Conservation (phyloP, 192 early-diverging fungal species). For the Coemansia asiatica region DNA sequence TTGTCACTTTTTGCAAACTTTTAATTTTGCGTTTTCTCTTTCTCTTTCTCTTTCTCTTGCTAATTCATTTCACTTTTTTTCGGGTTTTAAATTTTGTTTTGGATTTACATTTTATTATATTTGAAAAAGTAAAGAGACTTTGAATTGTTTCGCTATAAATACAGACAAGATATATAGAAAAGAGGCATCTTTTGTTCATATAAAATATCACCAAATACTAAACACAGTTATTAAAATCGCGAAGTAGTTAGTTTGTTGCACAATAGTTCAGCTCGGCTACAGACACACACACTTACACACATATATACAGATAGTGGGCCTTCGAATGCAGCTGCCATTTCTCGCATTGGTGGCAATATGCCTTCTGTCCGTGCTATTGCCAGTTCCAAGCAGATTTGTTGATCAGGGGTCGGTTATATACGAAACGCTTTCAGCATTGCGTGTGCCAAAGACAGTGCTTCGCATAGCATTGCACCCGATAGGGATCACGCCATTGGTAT, state of each 20-base stretch:
- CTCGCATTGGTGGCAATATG: constrained; percentile 23
- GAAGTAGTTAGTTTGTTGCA: neutral
- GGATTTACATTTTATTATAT: too few relatives aligned
- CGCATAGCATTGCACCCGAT: constrained; percentile 28
- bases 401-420: constrained; percentile 30
- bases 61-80: too few relatives aligned
- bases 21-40: too few relatives aligned
- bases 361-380: constrained; percentile 31
- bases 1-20: too few relatives aligned
- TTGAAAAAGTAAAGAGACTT: too few relatives aligned
- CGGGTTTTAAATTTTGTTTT: too few relatives aligned
- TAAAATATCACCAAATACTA: too few relatives aligned
- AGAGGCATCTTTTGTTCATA: too few relatives aligned
- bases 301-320: neutral
- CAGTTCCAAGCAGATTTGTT: constrained; percentile 26
- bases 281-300: neutral
- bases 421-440: constrained; percentile 21
- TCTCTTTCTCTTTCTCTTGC: too few relatives aligned
- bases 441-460: constrained; percentile 14
- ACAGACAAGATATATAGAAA: too few relatives aligned
- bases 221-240: too few relatives aligned
- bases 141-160: too few relatives aligned
- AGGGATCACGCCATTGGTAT: constrained; percentile 22
- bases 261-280: neutral
- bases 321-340: constrained; percentile 36